A percentile compares a stretch with the other conserved stretches of the same genome.
phyloP scores from a whole-genome alignment of 768 basidiomycete species.

The Mycena olivaceomarginata region DNA sequence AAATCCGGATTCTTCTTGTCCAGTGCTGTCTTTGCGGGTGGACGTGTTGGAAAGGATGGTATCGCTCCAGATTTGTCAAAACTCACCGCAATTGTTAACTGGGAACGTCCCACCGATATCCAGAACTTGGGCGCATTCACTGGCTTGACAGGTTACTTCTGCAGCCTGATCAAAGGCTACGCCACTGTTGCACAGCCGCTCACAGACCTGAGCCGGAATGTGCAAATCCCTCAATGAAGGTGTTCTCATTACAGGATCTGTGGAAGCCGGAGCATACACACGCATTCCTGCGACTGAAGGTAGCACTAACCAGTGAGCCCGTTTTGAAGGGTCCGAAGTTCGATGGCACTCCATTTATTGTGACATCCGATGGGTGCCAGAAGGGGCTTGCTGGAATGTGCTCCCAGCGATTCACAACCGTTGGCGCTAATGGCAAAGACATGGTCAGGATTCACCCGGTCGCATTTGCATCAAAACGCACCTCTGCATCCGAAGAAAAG shows the following conservation, averaged over 20 bases:
- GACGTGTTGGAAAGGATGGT: constrained; percentile 53
- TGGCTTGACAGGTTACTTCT: constrained; percentile 53
- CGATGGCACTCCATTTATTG: constrained; percentile 52
- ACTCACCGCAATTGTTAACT: constrained; percentile 60
- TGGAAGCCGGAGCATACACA: constrained; percentile 46
- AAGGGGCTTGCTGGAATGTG: constrained; percentile 51
- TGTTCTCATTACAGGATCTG: constrained; percentile 20
- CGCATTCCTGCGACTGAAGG: constrained; percentile 44
- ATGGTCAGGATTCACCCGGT: constrained; percentile 43
- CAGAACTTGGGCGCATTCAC: constrained; percentile 40
- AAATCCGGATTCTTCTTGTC: constrained; percentile 56
- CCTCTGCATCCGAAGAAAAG: not conserved
- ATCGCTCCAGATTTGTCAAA: constrained; percentile 60
- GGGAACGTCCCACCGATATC: constrained; percentile 42
- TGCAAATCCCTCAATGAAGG: constrained; percentile 52
- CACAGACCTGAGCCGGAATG: constrained; percentile 49
- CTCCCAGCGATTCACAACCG: constrained; percentile 43
- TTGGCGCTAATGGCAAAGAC: constrained; percentile 37
- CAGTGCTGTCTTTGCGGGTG: constrained; percentile 58
- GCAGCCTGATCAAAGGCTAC: constrained; percentile 57
- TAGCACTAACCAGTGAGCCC: not conserved
- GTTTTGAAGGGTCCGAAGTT: constrained; percentile 21
- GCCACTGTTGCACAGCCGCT: constrained; percentile 56
- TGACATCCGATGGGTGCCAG: constrained; percentile 54
- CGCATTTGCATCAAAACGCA: too few species aligned